Evolutionary conservation across 352 stramenopile species (phyloP).

Genomic region (Globisporangium perplexum): DNA sequence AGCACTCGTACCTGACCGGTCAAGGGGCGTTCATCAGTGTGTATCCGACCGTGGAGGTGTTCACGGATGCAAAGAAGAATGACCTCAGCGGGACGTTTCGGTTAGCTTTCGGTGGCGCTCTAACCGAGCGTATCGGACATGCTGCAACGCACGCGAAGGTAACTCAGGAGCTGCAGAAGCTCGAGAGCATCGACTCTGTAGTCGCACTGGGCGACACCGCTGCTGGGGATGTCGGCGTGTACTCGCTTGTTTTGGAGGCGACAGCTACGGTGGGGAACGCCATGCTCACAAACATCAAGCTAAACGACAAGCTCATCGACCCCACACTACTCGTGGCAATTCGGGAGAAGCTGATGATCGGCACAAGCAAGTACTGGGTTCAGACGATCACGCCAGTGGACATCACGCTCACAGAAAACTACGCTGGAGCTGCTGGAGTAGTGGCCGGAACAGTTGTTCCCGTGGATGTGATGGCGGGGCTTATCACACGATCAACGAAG

Average conservation of each 20-base stretch:
- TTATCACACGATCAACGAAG: slow-evolving; percentile 49
- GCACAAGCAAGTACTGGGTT: slow-evolving; percentile 25
- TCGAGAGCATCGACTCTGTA: slow-evolving; percentile 52
- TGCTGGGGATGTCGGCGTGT: slow-evolving; percentile 51
- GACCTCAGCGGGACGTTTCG: slow-evolving; percentile 63
- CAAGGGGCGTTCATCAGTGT: slow-evolving; percentile 62
- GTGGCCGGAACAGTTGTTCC: slow-evolving; percentile 2
- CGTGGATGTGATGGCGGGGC: slow-evolving; percentile 29
- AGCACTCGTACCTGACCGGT: slow-evolving; percentile 68
- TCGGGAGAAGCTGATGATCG: slow-evolving; percentile 47
- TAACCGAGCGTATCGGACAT: slow-evolving; percentile 48
- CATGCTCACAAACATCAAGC: slow-evolving; percentile 35
- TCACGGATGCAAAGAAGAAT: slow-evolving; percentile 42
- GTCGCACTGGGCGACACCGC: slow-evolving; percentile 38
- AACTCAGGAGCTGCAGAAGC: slow-evolving; percentile 60
- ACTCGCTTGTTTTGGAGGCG: slow-evolving; percentile 44
- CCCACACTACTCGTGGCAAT: slow-evolving; percentile 56
- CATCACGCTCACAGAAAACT: slow-evolving; percentile 35
- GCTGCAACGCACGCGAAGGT: slow-evolving; percentile 70
- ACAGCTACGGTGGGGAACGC: slow-evolving; percentile 19
- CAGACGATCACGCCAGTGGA: slow-evolving; percentile 32
- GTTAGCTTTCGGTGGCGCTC: slow-evolving; percentile 43
- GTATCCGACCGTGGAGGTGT: slow-evolving; percentile 61
- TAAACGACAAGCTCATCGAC: slow-evolving; percentile 41
- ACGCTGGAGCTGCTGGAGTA: slow-evolving; percentile 1